A percentile compares a stretch with the other conserved stretches of the same genome.
These are phyloP conservation scores for Caryopteris hybrid DNA, from an alignment of 305 asterid genomes.

Conservation along the genomic window DNA sequence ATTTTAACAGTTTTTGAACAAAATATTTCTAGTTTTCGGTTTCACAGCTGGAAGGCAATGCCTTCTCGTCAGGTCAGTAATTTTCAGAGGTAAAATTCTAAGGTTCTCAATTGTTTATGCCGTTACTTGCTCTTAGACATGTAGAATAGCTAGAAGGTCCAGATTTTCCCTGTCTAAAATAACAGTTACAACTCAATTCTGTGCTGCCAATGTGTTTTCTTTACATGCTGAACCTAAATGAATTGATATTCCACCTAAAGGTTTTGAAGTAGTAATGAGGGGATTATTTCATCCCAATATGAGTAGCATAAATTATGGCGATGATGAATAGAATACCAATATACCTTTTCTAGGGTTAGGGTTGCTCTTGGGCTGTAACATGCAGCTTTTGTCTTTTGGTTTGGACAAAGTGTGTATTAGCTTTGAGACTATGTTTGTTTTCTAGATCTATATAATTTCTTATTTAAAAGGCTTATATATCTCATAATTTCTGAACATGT, in stretches of 20 bases:
- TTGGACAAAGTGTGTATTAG: background rate
- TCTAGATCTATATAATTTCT: background rate
- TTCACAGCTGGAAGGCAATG: background rate
- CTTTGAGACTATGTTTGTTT: background rate
- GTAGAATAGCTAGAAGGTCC: background rate
- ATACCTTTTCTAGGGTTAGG: too few species aligned
- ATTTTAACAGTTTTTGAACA: background rate
- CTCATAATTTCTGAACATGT: background rate
- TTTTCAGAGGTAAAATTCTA: too few species aligned
- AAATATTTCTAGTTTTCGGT: background rate
- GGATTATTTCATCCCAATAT: too few species aligned
- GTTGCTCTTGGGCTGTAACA: background rate
- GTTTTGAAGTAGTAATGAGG: too few species aligned
- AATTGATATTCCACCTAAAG: too few species aligned
- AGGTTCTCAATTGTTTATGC: background rate
- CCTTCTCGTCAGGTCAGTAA: too few species aligned
- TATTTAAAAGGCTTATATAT: slow-evolving; percentile 3
- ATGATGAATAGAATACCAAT: too few species aligned
- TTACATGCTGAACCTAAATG: too few species aligned
- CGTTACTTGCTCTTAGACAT: background rate
- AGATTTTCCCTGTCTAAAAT: background rate
- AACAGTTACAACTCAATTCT: too few species aligned
- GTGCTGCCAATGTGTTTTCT: background rate
- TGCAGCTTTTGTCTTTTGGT: background rate
- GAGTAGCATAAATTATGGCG: too few species aligned